Evolutionary conservation across 2,329 filamentous ascomycete genomes (phyloP).

Genomic region (Xylariaceae sp.): DNA sequence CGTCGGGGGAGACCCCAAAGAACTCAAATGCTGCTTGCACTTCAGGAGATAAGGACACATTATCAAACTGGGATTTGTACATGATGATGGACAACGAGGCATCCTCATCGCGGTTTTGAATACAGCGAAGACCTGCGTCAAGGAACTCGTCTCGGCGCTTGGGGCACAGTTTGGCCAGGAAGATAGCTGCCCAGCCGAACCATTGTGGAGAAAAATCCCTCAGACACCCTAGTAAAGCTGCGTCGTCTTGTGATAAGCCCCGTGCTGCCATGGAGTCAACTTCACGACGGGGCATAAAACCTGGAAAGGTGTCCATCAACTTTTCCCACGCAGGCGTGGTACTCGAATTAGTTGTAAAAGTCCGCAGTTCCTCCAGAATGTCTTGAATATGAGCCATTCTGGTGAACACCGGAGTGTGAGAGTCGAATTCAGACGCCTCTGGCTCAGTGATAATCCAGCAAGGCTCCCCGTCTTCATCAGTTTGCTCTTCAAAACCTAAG

Average conservation of each 20-base stretch:
- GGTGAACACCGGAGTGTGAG: conserved; percentile 33
- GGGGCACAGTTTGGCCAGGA: conserved; percentile 25
- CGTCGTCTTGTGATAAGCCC: conserved; percentile 18
- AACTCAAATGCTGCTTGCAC: conserved; percentile 26
- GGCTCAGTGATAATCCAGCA: conserved; percentile 33
- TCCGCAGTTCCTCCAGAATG: conserved; percentile 23
- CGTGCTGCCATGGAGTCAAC: neutral
- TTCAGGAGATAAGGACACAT: conserved; percentile 1
- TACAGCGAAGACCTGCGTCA: conserved; percentile 27
- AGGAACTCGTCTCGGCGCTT: conserved; percentile 24
- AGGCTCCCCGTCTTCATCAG: conserved; percentile 36
- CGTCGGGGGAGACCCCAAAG: conserved; percentile 18
- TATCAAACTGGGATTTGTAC: conserved; percentile 29
- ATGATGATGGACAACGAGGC: conserved; percentile 26
- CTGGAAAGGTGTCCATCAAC: conserved; percentile 24
- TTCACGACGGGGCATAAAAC: conserved; percentile 7
- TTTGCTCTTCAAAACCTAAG: conserved; percentile 44
- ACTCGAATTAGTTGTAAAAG: conserved; percentile 6
- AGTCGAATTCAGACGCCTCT: conserved; percentile 32
- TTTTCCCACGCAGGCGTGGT: conserved; percentile 24
- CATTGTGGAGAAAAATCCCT: conserved; percentile 22
- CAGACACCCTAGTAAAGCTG: conserved; percentile 28
- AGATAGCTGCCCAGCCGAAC: conserved; percentile 30
- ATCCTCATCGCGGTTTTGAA: conserved; percentile 23
- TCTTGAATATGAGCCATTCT: conserved; percentile 32